Conservation (phyloP, 768 basidiomycete species). For the Kwoniella heveanensis region DNA sequence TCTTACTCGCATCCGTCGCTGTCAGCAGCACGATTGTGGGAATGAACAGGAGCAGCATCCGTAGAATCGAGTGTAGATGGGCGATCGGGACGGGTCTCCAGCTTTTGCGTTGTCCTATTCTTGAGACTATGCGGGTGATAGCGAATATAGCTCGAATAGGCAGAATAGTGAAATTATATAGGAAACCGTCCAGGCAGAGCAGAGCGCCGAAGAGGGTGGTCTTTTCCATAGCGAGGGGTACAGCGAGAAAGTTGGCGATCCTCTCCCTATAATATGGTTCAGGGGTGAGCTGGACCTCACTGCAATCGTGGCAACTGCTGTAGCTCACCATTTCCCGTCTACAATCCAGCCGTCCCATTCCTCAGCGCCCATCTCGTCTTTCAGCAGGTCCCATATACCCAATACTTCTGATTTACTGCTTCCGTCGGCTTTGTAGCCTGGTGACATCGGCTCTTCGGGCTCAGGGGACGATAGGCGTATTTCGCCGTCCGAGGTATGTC, state of each 20-base stretch:
- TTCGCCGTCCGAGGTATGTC: not conserved
- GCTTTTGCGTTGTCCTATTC: conserved; percentile 64
- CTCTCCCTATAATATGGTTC: conserved; percentile 65
- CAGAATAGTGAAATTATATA: conserved; percentile 96
- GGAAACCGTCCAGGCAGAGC: conserved; percentile 92
- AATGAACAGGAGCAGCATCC: conserved; percentile 71
- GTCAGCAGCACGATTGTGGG: conserved; percentile 75
- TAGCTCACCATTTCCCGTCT: conserved; percentile 53
- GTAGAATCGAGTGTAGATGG: conserved; percentile 87
- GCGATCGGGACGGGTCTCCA: conserved; percentile 34
- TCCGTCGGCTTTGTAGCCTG: not conserved
- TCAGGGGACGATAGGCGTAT: conserved; percentile 12
- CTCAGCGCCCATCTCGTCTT: conserved; percentile 50
- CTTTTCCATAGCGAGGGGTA: conserved; percentile 90
- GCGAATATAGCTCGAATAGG: conserved; percentile 70
- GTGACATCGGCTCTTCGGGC: not conserved
- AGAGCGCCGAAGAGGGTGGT: conserved; percentile 86
- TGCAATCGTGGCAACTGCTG: too few relatives aligned
- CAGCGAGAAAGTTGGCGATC: conserved; percentile 90
- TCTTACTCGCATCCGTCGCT: conserved; percentile 92
- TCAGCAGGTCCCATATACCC: conserved; percentile 51
- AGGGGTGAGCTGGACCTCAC: not conserved
- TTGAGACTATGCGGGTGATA: conserved; percentile 19
- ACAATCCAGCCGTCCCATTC: conserved; percentile 51
- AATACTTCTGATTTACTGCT: conserved; percentile 14